These are phyloP conservation scores for Sinapis alba DNA, from an alignment of 441 rosid species.

Conservation along the genomic window DNA sequence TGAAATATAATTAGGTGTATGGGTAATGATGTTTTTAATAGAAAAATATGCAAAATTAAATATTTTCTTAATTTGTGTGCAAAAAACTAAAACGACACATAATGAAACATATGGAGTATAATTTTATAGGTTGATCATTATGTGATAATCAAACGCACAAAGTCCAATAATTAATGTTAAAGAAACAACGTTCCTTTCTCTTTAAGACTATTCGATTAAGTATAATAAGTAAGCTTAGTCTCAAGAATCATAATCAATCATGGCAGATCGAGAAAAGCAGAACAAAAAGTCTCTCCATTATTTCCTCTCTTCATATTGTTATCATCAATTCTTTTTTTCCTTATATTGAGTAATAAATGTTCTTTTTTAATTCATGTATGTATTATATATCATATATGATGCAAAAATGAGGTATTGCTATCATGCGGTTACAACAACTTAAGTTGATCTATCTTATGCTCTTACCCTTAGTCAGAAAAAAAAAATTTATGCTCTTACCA, in stretches of 20 bases:
- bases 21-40: no score
- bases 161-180: slow-evolving; percentile 27
- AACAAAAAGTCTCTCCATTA: slow-evolving; percentile 37
- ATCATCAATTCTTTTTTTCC: slow-evolving; percentile 28
- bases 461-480: no score
- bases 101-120: no score
- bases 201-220: slow-evolving; percentile 31
- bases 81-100: no score
- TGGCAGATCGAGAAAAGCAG: slow-evolving; percentile 32
- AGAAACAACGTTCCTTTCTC: slow-evolving; percentile 33
- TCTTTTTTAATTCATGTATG: background rate
- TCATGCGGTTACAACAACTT: slow-evolving; percentile 30
- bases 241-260: slow-evolving; percentile 37
- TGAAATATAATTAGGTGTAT: no score
- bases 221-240: slow-evolving; percentile 9
- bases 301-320: slow-evolving; percentile 33
- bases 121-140: slow-evolving; percentile 32
- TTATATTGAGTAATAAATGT: slow-evolving; percentile 8
- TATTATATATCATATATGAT: slow-evolving; percentile 19
- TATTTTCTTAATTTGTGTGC: no score
- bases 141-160: slow-evolving; percentile 40
- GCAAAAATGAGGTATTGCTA: slow-evolving; percentile 41
- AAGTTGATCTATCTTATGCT: slow-evolving; percentile 2
- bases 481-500: background rate
- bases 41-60: no score